Base-by-base conservation (phyloP, 805 yeast genomes). In the Metschnikowia rubicola region DNA sequence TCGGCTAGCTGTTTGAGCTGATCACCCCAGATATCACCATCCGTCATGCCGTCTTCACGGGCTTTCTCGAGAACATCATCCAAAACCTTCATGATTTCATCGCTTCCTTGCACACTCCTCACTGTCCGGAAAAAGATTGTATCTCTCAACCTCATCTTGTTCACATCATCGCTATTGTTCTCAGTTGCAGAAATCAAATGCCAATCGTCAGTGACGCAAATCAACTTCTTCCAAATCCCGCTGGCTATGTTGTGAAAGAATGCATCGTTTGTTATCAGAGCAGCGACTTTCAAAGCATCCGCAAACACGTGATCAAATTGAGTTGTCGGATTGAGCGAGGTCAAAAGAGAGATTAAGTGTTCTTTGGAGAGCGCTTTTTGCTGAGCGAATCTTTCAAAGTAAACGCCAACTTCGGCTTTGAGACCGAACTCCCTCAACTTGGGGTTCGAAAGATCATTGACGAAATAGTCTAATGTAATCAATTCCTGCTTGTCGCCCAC, bases 181-280 rank as follows among this genome's bases (percentile, higher is more conserved):
- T 71, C 65, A 6, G 67, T 58, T 31, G 62, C 49, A 6, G 64
- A 60, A 11, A 79, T 62, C 15, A 62, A 58, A 7, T 60, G 50
- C 84, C 87, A 80, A 52, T 79, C 72, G 52, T 84, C 86, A 2
- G 67, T 51, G 55, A 63, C 39, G 68, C 64, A 19, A 17, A 86
- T 63, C 39, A 84, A 69, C 51, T 90, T 69, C 53, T 78, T 72
- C 89, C 91, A 86, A 0, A 83, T 64, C 8, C 57, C 47, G 36
- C 55, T 55, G 9, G 63, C 51, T 30, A 61, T 59, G 29, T 53
- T 50, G 35, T 54, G 58, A 43, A 53, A 64, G 8, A 44, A 31
- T 12, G 41, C 38, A 21, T 68, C 71, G 47, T 66, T 64, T 6
- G 55, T 48, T 10, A 65, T 59, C 39, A 75, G 61, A 8, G 79